Percentiles rank a stretch among this genome's conserved stretches.
Conservation (phyloP, 2,329 filamentous ascomycete genomes). For the Shiraia bambusicola region DNA sequence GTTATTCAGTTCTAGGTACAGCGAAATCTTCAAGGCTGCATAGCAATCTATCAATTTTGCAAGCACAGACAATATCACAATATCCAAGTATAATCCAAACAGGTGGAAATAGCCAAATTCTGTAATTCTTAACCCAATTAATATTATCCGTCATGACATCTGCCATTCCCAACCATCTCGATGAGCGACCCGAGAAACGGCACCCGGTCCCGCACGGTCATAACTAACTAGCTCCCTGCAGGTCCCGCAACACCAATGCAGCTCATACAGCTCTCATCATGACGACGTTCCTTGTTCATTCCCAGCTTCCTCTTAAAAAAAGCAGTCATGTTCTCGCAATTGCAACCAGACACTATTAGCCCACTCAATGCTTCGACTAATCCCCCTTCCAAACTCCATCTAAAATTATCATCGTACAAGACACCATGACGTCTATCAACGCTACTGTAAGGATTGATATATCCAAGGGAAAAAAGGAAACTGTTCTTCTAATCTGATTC, state of each 20-base stretch:
- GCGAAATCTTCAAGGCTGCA: too few species aligned
- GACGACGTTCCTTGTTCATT: slow-evolving; percentile 16
- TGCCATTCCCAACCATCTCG: too few species aligned
- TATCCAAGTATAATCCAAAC: too few species aligned
- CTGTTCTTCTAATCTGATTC: too few species aligned
- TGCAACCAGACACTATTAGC: not conserved
- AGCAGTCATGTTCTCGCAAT: not conserved
- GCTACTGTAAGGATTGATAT: slow-evolving; percentile 17
- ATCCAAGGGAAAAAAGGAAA: too few species aligned
- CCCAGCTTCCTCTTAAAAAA: slow-evolving; percentile 1
- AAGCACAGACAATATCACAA: too few species aligned
- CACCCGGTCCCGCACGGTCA: not conserved
- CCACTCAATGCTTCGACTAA: not conserved
- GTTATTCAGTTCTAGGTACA: too few species aligned
- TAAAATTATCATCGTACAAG: not conserved
- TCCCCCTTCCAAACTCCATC: not conserved
- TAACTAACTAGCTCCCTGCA: slow-evolving; percentile 3
- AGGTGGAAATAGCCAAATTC: too few species aligned
- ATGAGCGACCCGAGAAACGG: too few species aligned
- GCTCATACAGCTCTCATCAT: slow-evolving; percentile 20
- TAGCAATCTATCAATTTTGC: too few species aligned
- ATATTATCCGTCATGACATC: too few species aligned
- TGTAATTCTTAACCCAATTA: too few species aligned
- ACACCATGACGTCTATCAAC: slow-evolving; percentile 16
- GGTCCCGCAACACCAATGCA: slow-evolving; percentile 14